These are phyloP conservation scores for Annulohypoxylon moriforme DNA, from an alignment of 495 filamentous ascomycete genomes.

Conservation along the genomic window DNA sequence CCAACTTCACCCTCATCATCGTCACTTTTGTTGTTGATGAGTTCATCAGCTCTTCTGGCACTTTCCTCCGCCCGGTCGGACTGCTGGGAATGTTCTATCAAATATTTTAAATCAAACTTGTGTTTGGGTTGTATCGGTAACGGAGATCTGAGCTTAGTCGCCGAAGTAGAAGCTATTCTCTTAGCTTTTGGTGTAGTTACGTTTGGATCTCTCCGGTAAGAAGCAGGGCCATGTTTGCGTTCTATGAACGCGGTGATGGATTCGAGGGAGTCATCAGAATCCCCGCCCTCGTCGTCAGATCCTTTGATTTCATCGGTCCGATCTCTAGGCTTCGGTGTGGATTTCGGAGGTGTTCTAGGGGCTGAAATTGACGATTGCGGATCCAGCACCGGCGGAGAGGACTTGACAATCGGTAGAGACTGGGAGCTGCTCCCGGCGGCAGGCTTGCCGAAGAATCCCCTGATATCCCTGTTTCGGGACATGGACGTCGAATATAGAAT, in stretches of 20 bases:
- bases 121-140: slow-evolving; percentile 66
- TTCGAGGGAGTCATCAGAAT: slow-evolving; percentile 59
- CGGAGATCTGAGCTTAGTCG: slow-evolving; percentile 53
- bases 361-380: slow-evolving; percentile 24
- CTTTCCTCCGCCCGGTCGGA: slow-evolving; percentile 68
- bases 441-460: slow-evolving; percentile 49
- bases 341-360: slow-evolving; percentile 47
- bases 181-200: slow-evolving; percentile 54
- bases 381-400: slow-evolving; percentile 24
- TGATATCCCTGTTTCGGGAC: slow-evolving; percentile 48
- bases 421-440: slow-evolving; percentile 27
- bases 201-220: slow-evolving; percentile 39
- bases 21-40: slow-evolving; percentile 40
- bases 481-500: slow-evolving; percentile 30
- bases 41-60: slow-evolving; percentile 48
- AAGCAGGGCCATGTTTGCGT: slow-evolving; percentile 35
- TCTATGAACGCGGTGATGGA: slow-evolving; percentile 44
- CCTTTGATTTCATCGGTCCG: slow-evolving; percentile 66
- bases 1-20: slow-evolving; percentile 32
- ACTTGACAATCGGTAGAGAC: slow-evolving; percentile 23
- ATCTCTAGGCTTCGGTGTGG: slow-evolving; percentile 41
- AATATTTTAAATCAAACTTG: slow-evolving; percentile 72
- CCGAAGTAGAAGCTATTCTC: slow-evolving; percentile 48
- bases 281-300: slow-evolving; percentile 76
- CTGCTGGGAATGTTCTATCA: slow-evolving; percentile 69